phyloP scores from a whole-genome alignment of 257 asterid genomes.

The Plantago elongata region DNA sequence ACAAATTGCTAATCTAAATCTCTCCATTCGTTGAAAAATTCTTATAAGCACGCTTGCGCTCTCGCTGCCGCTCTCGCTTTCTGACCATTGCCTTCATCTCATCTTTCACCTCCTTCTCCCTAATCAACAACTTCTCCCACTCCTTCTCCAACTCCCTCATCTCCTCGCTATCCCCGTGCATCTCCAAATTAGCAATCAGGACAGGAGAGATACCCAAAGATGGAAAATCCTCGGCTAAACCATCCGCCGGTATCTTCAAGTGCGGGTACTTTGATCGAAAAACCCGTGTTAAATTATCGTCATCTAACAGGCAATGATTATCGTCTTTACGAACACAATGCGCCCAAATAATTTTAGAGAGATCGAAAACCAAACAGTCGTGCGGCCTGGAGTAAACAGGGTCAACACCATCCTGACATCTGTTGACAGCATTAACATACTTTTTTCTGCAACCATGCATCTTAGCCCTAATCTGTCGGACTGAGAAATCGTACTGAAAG shows the following conservation, averaged over 20 bases:
- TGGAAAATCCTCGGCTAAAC: conserved; percentile 5
- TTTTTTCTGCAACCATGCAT: conserved; percentile 30
- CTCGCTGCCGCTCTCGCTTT: too few relatives aligned
- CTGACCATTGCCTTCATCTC: conserved; percentile 35
- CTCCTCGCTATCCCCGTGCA: conserved; percentile 30
- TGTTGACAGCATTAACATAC: conserved; percentile 31
- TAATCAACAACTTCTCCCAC: conserved; percentile 48
- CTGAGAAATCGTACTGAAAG: not conserved
- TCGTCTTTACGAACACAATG: not conserved
- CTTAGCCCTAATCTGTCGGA: conserved; percentile 18
- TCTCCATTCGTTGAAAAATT: not conserved
- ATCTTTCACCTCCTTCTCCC: conserved; percentile 32
- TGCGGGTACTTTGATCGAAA: conserved; percentile 36
- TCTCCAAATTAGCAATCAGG: conserved; percentile 31
- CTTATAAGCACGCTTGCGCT: conserved; percentile 26
- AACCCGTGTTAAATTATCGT: conserved; percentile 9
- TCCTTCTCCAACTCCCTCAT: conserved; percentile 49
- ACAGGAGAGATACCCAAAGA: conserved; percentile 15
- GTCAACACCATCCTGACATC: conserved; percentile 26
- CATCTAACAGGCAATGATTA: not conserved
- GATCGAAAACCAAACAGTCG: conserved; percentile 29
- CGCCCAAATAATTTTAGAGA: conserved; percentile 56
- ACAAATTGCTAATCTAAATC: too few relatives aligned
- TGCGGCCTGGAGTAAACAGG: conserved; percentile 42
- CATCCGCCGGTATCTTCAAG: conserved; percentile 29